phyloP scores from a whole-genome alignment of 1,139 yeast species.

The Scheffersomyces lignicola region DNA sequence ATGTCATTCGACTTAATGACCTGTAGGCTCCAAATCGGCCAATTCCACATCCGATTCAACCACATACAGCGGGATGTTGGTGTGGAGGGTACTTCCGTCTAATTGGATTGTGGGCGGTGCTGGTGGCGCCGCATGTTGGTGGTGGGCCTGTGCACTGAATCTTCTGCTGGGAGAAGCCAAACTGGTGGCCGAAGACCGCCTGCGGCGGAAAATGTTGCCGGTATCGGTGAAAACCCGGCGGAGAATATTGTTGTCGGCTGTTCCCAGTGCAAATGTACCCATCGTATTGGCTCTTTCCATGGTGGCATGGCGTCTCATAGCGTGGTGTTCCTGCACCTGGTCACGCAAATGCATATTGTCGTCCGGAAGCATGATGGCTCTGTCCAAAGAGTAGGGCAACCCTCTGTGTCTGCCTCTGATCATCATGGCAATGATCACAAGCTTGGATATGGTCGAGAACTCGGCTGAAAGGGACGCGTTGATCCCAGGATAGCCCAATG shows the following conservation, averaged over 20 bases:
- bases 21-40: neutral
- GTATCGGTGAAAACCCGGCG: conserved; percentile 15
- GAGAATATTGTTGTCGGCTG: conserved; percentile 14
- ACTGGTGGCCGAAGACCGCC: conserved; percentile 4
- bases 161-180: neutral
- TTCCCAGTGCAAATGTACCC: conserved; percentile 13
- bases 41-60: neutral
- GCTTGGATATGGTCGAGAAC: conserved; percentile 72
- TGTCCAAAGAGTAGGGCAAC: conserved; percentile 86
- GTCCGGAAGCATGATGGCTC: conserved; percentile 88
- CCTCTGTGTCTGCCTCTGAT: conserved; percentile 97
- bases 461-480: conserved; percentile 72
- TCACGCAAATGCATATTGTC: conserved; percentile 71
- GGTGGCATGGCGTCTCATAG: conserved; percentile 36
- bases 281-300: conserved; percentile 24
- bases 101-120: neutral
- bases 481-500: conserved; percentile 74
- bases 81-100: neutral
- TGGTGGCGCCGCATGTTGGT: neutral
- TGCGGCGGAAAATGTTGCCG: conserved; percentile 10
- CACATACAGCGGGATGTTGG: neutral
- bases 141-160: neutral
- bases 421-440: conserved; percentile 86
- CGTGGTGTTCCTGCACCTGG: conserved; percentile 60
- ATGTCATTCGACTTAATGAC: no score